phyloP scores from a whole-genome alignment of 1,139 yeast species.

The Casaregolazyma lundiana region DNA sequence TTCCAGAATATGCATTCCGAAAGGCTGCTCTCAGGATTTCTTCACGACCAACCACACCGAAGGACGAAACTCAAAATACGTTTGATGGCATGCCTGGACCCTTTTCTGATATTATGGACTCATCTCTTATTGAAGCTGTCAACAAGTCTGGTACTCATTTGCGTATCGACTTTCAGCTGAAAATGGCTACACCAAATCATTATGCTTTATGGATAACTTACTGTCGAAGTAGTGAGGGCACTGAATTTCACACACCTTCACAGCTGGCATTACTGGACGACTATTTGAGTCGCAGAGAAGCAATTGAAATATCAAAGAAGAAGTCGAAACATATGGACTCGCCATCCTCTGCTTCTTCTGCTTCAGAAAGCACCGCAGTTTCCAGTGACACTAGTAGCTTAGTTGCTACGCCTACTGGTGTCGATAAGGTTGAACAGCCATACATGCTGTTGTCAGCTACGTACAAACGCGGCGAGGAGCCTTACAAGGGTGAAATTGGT shows the following conservation, averaged over 20 bases:
- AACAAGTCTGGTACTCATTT: constrained; percentile 67
- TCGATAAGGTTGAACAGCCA: background rate
- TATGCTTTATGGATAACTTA: constrained; percentile 85
- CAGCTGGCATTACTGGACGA: constrained; percentile 50
- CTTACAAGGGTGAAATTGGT: constrained; percentile 23
- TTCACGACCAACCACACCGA: constrained; percentile 15
- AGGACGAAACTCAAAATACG: constrained; percentile 11
- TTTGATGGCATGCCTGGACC: constrained; percentile 3
- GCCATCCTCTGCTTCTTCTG: constrained; percentile 4
- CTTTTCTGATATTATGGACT: constrained; percentile 20
- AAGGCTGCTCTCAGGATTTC: constrained; percentile 30
- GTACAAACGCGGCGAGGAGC: background rate
- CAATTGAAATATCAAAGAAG: constrained; percentile 30
- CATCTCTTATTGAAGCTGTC: constrained; percentile 54
- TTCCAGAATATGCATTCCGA: constrained; percentile 88
- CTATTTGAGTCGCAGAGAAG: constrained; percentile 13
- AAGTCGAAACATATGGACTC: constrained; percentile 14
- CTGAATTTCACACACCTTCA: constrained; percentile 44
- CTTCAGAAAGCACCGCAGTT: constrained; percentile 15
- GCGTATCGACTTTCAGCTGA: constrained; percentile 70
- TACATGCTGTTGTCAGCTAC: background rate
- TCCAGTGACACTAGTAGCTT: constrained; percentile 6
- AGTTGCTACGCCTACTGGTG: background rate
- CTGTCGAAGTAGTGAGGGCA: constrained; percentile 40
- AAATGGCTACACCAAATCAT: constrained; percentile 59